A percentile compares a stretch with the other conserved stretches of the same genome.
Evolutionary conservation across 306 rosid genomes (phyloP).

Genomic region (Lathyrus sativus): DNA sequence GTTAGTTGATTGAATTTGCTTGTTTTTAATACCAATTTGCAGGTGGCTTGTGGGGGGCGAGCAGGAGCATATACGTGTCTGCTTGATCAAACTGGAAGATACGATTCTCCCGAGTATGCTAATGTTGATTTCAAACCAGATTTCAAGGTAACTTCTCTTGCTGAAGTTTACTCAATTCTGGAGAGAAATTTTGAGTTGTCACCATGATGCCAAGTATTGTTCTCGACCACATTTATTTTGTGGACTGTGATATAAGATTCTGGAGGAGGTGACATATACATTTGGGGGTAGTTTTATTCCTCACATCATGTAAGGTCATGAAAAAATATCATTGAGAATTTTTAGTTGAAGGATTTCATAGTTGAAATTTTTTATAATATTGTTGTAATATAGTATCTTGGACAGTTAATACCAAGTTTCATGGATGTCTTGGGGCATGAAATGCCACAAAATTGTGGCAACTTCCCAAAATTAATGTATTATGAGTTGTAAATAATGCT

Average conservation of each 20-base stretch:
- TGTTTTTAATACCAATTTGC: slow-evolving; percentile 25
- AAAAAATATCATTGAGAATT: slow-evolving; percentile 5
- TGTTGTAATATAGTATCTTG: slow-evolving; percentile 19
- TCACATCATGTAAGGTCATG: slow-evolving; percentile 23
- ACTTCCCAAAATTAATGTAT: not conserved
- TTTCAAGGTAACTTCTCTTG: slow-evolving; percentile 81
- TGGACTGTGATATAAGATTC: slow-evolving; percentile 28
- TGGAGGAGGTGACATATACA: slow-evolving; percentile 9
- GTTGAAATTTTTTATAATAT: not conserved
- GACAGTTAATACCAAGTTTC: slow-evolving; percentile 13
- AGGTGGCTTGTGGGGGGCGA: slow-evolving; percentile 82
- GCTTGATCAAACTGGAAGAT: slow-evolving; percentile 83
- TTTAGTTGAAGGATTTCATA: slow-evolving; percentile 29
- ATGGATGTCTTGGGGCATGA: slow-evolving; percentile 18
- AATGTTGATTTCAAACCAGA: slow-evolving; percentile 61
- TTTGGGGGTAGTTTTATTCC: slow-evolving; percentile 30
- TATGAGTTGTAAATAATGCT: slow-evolving; percentile 8
- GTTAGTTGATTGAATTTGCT: slow-evolving; percentile 24
- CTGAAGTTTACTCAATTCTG: slow-evolving; percentile 59
- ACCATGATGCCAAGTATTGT: slow-evolving; percentile 49
- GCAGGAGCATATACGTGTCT: slow-evolving; percentile 91
- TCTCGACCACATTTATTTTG: slow-evolving; percentile 2
- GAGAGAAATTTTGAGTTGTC: slow-evolving; percentile 66
- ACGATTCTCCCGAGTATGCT: slow-evolving; percentile 57
- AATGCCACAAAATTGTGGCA: slow-evolving; percentile 5